These are phyloP conservation scores for Scolecobasidium constrictum DNA, from an alignment of 2,329 filamentous ascomycete genomes.

Conservation along the genomic window DNA sequence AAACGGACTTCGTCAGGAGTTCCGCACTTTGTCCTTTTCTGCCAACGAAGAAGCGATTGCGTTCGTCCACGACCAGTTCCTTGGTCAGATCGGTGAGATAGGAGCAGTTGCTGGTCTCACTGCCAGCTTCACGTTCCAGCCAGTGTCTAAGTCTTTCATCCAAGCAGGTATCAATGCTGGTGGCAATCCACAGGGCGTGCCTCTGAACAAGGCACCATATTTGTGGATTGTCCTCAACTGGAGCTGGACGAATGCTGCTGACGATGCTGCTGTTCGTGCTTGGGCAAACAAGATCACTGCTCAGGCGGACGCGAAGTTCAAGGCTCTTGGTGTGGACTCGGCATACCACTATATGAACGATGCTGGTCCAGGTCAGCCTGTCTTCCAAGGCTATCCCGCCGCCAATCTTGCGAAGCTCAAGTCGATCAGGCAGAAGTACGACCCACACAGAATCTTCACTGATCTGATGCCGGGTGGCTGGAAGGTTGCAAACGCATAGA, in stretches of 20 bases:
- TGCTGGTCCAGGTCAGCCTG: conserved; percentile 17
- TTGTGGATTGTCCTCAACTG: conserved; percentile 21
- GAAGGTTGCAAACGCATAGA: too few relatives aligned
- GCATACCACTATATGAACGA: conserved; percentile 18
- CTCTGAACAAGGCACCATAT: conserved; percentile 28
- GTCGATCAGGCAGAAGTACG: conserved; percentile 20
- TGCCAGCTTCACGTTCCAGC: conserved; percentile 23
- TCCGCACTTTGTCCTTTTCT: conserved; percentile 20
- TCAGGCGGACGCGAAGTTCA: neutral
- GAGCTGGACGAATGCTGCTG: conserved; percentile 33
- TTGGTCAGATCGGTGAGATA: too few relatives aligned
- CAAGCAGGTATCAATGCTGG: neutral
- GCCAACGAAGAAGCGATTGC: conserved; percentile 20
- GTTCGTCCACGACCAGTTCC: conserved; percentile 14
- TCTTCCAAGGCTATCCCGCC: conserved; percentile 20
- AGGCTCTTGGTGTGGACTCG: neutral
- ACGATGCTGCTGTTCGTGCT: conserved; percentile 3
- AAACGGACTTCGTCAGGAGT: conserved; percentile 26
- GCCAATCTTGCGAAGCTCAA: conserved; percentile 19
- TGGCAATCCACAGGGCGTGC: conserved; percentile 26
- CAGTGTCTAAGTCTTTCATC: conserved; percentile 15
- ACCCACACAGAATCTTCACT: conserved; percentile 19
- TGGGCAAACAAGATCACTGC: conserved; percentile 1
- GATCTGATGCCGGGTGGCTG: too few relatives aligned
- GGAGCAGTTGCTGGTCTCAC: conserved; percentile 19